Base-by-base conservation (phyloP, 139 green algal species). In the Chlorella sp. region DNA sequence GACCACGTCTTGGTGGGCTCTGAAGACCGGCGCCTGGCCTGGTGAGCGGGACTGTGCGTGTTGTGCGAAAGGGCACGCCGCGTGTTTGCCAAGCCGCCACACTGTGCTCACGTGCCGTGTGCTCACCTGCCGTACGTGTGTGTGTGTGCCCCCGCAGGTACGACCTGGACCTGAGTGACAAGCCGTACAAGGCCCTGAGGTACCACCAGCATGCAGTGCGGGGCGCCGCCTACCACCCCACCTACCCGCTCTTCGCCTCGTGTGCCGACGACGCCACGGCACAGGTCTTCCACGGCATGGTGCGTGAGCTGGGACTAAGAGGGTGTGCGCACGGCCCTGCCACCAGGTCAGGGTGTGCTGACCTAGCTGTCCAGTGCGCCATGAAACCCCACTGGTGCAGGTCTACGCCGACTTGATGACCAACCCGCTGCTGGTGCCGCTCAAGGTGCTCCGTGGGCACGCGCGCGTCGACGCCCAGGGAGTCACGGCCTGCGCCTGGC, bases 341-440 rank as follows among this genome's bases (percentile, higher is more conserved):
- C n/a, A n/a, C n/a, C n/a, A n/a, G n/a, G 17, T 55, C 42, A 55
- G 17, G 42, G 42, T 55, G 42, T 55, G n/a, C n/a, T n/a, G 42
- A 55, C 42, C 42, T 55, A 24, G 42, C 42, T 55, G 42, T 10
- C 42, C 42, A 55, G 10, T 17, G 17, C 42, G 17, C 42, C 17
- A 55, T 10, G 42, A 10, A 55, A 55, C 31, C 64, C 4, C 31
- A 83, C 92, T 97, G 70, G 91, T 89, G 35, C 92, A 92, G 78
- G 93, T 99, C 2, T 99, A 96, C 77, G 67, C 84, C 26, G 94
- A 99, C 76, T 82, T 99, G 42, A 78, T 97, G 78, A 95, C 90
- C 35, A 99, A 98, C 80, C 92, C 95, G 3, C 84, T 99, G 32
- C 96, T 99, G 61, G 95, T 99, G 33, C 95, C 95, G 1, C 84